Percentiles rank a stretch among this genome's conserved stretches.
These are phyloP conservation scores for Xylona heveae DNA, from an alignment of 495 filamentous ascomycete species.

Conservation along the genomic window DNA sequence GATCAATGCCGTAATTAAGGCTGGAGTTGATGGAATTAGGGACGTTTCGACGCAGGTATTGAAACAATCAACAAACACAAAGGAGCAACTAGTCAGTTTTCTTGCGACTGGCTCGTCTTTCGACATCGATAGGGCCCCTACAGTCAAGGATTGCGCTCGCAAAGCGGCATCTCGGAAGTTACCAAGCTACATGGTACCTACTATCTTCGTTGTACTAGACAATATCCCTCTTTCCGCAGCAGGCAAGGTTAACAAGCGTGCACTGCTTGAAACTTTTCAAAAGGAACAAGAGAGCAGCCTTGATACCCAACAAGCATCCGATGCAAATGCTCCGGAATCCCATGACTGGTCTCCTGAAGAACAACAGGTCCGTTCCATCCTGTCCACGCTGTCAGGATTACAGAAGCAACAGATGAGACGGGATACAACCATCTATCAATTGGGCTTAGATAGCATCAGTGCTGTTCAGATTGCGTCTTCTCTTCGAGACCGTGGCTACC, in stretches of 20 bases:
- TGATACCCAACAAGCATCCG: too few species aligned
- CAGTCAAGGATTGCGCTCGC: conserved; percentile 4
- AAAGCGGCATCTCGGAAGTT: conserved; percentile 1
- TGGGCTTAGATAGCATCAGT: conserved; percentile 22
- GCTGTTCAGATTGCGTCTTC: conserved; percentile 18
- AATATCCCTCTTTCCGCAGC: conserved; percentile 12
- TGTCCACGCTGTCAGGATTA: conserved; percentile 1
- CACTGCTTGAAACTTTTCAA: conserved; percentile 12
- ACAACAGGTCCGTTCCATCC: too few species aligned
- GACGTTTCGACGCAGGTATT: conserved; percentile 9
- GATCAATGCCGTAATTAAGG: conserved; percentile 10
- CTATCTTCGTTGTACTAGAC: conserved; percentile 8
- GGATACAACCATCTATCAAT: conserved; percentile 17
- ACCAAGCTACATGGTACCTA: conserved; percentile 11
- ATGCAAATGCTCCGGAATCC: too few species aligned
- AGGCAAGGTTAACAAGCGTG: conserved; percentile 19
- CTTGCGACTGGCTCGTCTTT: background rate
- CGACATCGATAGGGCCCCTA: background rate
- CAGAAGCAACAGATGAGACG: conserved; percentile 7
- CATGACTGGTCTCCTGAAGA: too few species aligned
- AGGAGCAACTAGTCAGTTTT: conserved; percentile 11
- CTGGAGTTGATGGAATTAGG: conserved; percentile 4
- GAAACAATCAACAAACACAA: conserved; percentile 3
- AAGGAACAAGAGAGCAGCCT: too few species aligned
- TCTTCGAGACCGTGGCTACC: conserved; percentile 13